Evolutionary conservation across 2,329 filamentous ascomycete genomes (phyloP).

Genomic region (Xylaria arbuscula): DNA sequence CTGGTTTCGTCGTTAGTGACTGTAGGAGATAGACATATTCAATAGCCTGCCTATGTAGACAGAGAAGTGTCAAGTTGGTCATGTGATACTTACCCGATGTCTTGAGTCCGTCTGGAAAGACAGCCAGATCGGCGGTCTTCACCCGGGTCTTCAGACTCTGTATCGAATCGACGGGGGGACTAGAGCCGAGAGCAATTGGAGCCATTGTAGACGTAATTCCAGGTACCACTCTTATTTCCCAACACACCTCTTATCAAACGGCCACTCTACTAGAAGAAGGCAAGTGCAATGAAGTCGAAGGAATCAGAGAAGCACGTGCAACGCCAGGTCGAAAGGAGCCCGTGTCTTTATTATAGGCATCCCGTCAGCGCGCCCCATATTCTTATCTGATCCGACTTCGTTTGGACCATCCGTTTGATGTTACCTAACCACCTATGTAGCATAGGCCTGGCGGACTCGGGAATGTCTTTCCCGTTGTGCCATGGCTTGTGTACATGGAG

Average conservation of each 20-base stretch:
- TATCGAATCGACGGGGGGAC: conserved; percentile 38
- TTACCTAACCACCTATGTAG: conserved; percentile 1
- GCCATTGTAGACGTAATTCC: conserved; percentile 40
- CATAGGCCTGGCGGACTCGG: conserved; percentile 3
- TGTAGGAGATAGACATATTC: not conserved
- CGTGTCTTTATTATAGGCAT: conserved; percentile 27
- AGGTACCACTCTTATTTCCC: conserved; percentile 2
- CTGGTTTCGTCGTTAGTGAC: conserved; percentile 54
- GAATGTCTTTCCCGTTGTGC: conserved; percentile 19
- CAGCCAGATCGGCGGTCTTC: conserved; percentile 49
- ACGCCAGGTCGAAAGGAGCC: conserved; percentile 13
- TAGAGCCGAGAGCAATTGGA: conserved; percentile 44
- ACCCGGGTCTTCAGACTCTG: conserved; percentile 42
- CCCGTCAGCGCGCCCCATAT: conserved; percentile 8
- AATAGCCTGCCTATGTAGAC: not conserved
- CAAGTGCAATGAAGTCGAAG: conserved; percentile 10
- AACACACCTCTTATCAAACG: conserved; percentile 1
- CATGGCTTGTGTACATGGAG: conserved; percentile 1
- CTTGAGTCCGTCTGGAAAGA: conserved; percentile 74
- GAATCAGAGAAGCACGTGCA: conserved; percentile 22
- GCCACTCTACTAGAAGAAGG: conserved; percentile 7
- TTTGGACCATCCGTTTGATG: not conserved
- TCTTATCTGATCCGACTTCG: conserved; percentile 29
- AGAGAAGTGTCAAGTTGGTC: not conserved
- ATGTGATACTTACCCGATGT: conserved; percentile 54